These are phyloP conservation scores for Melampsora occidentalis DNA, from an alignment of 1,284 basidiomycete species.

Conservation along the genomic window DNA sequence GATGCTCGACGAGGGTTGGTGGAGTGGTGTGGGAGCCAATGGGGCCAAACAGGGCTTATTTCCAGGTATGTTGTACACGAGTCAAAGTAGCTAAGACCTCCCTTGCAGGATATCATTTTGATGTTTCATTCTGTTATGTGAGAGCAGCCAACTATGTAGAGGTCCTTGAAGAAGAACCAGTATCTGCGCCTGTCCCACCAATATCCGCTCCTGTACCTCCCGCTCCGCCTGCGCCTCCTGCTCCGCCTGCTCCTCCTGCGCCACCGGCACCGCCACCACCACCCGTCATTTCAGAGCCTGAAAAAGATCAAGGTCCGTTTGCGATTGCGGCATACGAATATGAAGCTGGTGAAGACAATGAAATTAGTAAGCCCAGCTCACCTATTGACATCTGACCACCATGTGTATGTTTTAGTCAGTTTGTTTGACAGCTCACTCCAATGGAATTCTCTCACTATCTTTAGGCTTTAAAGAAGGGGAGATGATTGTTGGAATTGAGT, in stretches of 20 bases:
- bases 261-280: conserved; percentile 85
- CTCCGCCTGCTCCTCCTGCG: conserved; percentile 67
- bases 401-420: conserved; percentile 70
- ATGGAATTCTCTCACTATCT: conserved; percentile 14
- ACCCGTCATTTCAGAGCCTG: conserved; percentile 46
- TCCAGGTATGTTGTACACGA: conserved; percentile 61
- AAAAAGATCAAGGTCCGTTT: conserved; percentile 39
- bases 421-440: conserved; percentile 68
- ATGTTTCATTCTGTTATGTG: not conserved
- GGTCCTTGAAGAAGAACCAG: conserved; percentile 58
- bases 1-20: conserved; percentile 65
- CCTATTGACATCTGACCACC: conserved; percentile 56
- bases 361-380: conserved; percentile 53
- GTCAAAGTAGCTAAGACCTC: not conserved
- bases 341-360: conserved; percentile 50
- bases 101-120: not conserved
- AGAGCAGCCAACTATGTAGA: conserved; percentile 75
- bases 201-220: conserved; percentile 17
- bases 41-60: conserved; percentile 68
- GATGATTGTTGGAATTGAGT: conserved; percentile 50
- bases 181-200: too few relatives aligned
- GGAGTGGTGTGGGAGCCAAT: conserved; percentile 67
- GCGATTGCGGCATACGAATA: conserved; percentile 53
- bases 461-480: conserved; percentile 52
- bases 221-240: conserved; percentile 58